Evolutionary conservation across 768 basidiomycete species (phyloP).

Genomic region (Tylopilus plumbeoviolaceoides): DNA sequence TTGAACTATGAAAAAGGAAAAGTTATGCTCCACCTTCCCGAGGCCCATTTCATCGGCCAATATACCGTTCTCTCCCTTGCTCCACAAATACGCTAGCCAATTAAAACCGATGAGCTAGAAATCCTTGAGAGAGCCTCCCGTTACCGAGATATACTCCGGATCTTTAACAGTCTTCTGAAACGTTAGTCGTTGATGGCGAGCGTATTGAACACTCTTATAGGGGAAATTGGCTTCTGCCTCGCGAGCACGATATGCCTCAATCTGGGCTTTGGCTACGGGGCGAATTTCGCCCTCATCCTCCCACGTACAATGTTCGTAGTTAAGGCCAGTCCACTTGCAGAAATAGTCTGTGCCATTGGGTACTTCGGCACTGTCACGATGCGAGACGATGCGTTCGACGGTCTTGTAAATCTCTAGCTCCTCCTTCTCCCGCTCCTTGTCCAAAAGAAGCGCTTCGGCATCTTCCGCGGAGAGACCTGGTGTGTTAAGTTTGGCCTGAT

Average conservation of each 20-base stretch:
- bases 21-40: constrained; percentile 62
- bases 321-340: constrained; percentile 94
- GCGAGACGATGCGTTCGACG: constrained; percentile 85
- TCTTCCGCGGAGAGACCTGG: constrained; percentile 82
- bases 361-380: constrained; percentile 56
- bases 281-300: constrained; percentile 80
- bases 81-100: constrained; percentile 97
- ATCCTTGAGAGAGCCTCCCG: constrained; percentile 89
- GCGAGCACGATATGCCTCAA: constrained; percentile 74
- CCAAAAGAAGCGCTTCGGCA: constrained; percentile 80
- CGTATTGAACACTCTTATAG: constrained; percentile 72
- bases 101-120: constrained; percentile 98
- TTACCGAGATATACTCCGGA: constrained; percentile 75
- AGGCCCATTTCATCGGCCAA: constrained; percentile 99
- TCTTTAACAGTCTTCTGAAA: constrained; percentile 85
- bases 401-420: constrained; percentile 87
- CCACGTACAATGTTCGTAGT: constrained; percentile 97
- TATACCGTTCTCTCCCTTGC: constrained; percentile 92
- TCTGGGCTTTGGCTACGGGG: constrained; percentile 69
- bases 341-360: constrained; percentile 74
- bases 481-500: constrained; percentile 60
- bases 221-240: constrained; percentile 81
- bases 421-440: constrained; percentile 88
- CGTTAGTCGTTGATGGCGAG: constrained; percentile 61
- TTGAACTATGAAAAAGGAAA: not conserved